phyloP scores from a whole-genome alignment of 139 green algal genomes.

The Edaphochlamys debaryana region DNA sequence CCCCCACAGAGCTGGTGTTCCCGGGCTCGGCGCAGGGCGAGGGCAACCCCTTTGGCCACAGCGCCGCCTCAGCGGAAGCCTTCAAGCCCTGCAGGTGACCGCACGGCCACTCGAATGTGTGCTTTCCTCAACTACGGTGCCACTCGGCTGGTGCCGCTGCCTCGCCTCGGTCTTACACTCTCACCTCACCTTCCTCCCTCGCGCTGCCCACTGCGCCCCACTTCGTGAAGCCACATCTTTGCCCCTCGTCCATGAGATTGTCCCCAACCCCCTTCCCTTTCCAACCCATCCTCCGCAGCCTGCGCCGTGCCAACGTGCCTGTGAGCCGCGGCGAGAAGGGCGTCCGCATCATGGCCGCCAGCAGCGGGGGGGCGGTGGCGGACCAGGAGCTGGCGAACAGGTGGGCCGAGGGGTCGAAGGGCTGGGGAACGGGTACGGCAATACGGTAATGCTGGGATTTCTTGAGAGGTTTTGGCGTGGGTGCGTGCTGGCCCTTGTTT shows the following conservation, averaged over 20 bases:
- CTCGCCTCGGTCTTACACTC: too few species aligned
- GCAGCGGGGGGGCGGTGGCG: slow-evolving; percentile 46
- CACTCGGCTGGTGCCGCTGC: too few species aligned
- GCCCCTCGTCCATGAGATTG: too few species aligned
- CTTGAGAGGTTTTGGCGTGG: too few species aligned
- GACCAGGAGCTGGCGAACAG: slow-evolving; percentile 47
- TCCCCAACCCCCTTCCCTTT: too few species aligned
- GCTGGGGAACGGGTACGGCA: too few species aligned
- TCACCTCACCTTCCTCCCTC: too few species aligned
- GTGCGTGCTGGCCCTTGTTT: too few species aligned
- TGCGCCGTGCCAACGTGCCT: slow-evolving; percentile 40
- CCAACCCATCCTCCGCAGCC: slow-evolving; percentile 13
- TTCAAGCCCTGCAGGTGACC: slow-evolving; percentile 30
- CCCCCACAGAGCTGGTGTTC: slow-evolving; percentile 37
- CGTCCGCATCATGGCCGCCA: slow-evolving; percentile 58
- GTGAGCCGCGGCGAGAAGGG: slow-evolving; percentile 46
- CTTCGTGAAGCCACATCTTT: too few species aligned
- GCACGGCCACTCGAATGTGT: not conserved
- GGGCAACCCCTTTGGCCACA: not conserved
- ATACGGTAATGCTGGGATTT: too few species aligned
- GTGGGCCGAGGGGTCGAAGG: slow-evolving; percentile 19
- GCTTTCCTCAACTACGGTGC: too few species aligned
- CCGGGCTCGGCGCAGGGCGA: not conserved
- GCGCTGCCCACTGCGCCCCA: too few species aligned
- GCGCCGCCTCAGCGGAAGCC: slow-evolving; percentile 2